Conservation (phyloP, 1,284 basidiomycete species). For the Exobasidium rhododendri region DNA sequence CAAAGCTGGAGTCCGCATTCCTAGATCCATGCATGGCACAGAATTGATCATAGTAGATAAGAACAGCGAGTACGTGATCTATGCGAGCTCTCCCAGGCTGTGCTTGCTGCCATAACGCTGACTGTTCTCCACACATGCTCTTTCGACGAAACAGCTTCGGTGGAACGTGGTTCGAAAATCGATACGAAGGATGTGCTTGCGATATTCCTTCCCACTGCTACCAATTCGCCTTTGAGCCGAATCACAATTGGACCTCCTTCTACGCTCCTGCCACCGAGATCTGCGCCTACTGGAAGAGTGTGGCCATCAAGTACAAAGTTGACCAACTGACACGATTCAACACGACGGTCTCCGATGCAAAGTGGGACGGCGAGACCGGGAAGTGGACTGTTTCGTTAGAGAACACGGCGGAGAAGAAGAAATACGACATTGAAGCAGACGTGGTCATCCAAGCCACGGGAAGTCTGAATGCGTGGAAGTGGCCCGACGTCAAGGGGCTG, state of each 20-base stretch:
- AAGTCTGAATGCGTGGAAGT: slow-evolving; percentile 1
- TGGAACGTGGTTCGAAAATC: slow-evolving; percentile 8
- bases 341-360: neutral
- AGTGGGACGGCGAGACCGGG: neutral
- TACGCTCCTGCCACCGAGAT: slow-evolving; percentile 5
- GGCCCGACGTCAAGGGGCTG: slow-evolving; percentile 1
- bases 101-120: neutral
- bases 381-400: too few relatives aligned
- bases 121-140: neutral
- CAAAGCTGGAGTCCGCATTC: slow-evolving; percentile 1
- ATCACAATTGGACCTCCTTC: slow-evolving; percentile 6
- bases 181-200: slow-evolving; percentile 3
- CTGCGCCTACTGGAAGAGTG: slow-evolving; percentile 3
- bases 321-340: neutral
- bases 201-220: slow-evolving; percentile 4
- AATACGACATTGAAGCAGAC: neutral
- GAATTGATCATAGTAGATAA: neutral
- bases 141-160: neutral
- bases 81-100: neutral
- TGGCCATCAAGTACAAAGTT: slow-evolving; percentile 1
- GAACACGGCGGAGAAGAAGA: neutral
- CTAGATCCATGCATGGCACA: neutral
- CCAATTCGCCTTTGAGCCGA: slow-evolving; percentile 5
- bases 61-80: neutral
- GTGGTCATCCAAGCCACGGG: slow-evolving; percentile 3